These are phyloP conservation scores for Hypsizygus marmoreus DNA, from an alignment of 768 basidiomycete species.

Conservation along the genomic window DNA sequence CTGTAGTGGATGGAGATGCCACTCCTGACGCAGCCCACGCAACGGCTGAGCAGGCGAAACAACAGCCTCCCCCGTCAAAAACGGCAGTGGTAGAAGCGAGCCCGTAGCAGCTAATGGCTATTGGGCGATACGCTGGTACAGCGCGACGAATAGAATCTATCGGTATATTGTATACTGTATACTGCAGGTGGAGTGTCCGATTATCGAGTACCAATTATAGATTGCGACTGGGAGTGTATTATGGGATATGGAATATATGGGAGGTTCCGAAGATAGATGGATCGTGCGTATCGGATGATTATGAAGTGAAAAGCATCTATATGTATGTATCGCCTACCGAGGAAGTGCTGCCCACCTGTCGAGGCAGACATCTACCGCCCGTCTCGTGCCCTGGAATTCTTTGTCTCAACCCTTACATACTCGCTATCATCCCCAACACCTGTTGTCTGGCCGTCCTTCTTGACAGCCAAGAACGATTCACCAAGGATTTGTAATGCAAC, in stretches of 20 bases:
- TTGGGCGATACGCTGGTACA: too few relatives aligned
- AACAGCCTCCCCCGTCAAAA: constrained; percentile 7
- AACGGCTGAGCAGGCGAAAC: constrained; percentile 14
- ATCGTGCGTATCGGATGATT: background rate
- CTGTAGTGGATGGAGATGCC: constrained; percentile 6
- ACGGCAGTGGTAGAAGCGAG: background rate
- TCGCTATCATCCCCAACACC: constrained; percentile 71
- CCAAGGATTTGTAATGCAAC: constrained; percentile 84
- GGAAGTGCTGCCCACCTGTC: too few relatives aligned
- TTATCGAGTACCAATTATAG: constrained; percentile 14
- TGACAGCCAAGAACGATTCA: constrained; percentile 71
- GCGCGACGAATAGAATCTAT: too few relatives aligned
- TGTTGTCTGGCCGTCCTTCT: constrained; percentile 55
- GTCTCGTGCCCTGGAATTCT: constrained; percentile 52
- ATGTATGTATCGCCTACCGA: too few relatives aligned
- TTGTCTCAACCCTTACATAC: constrained; percentile 82
- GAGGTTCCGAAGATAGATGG: constrained; percentile 3
- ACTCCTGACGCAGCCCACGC: constrained; percentile 9
- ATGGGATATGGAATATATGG: background rate
- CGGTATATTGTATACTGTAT: too few relatives aligned
- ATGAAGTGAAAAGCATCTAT: too few relatives aligned
- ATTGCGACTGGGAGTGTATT: constrained; percentile 3
- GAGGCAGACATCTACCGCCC: constrained; percentile 19
- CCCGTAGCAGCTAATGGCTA: constrained; percentile 11
- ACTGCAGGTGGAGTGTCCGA: constrained; percentile 6